Conservation (phyloP, 305 asterid species). For the Ajuga reptans region DNA sequence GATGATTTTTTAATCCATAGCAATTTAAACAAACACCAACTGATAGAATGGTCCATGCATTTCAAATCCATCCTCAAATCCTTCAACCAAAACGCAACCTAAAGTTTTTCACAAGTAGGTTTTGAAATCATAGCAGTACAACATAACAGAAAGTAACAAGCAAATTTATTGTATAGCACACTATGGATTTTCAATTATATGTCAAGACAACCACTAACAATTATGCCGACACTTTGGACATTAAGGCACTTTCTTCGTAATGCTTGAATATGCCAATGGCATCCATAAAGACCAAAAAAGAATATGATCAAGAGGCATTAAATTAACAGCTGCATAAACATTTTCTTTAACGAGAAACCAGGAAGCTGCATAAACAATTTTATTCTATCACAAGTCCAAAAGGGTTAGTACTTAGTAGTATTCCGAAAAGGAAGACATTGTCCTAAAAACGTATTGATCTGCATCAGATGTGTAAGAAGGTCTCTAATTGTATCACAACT, state of each 20-base stretch:
- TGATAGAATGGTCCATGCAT: too few species aligned
- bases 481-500: neutral
- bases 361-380: neutral
- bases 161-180: too few species aligned
- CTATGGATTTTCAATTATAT: neutral
- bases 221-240: neutral
- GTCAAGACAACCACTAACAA: neutral
- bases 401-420: neutral
- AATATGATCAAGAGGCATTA: neutral
- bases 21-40: too few species aligned
- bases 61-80: too few species aligned
- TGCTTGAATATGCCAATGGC: neutral
- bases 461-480: neutral
- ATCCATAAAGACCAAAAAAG: neutral
- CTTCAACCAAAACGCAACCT: too few species aligned
- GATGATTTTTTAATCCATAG: too few species aligned
- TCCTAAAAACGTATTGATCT: neutral
- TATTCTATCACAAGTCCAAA: neutral
- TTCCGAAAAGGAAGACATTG: neutral
- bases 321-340: neutral
- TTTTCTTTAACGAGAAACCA: too few species aligned
- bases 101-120: neutral
- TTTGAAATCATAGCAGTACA: neutral
- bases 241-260: neutral
- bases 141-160: neutral